Evolutionary conservation across 2,329 filamentous ascomycete species (phyloP).

Genomic region (Hypoxylon sp.): DNA sequence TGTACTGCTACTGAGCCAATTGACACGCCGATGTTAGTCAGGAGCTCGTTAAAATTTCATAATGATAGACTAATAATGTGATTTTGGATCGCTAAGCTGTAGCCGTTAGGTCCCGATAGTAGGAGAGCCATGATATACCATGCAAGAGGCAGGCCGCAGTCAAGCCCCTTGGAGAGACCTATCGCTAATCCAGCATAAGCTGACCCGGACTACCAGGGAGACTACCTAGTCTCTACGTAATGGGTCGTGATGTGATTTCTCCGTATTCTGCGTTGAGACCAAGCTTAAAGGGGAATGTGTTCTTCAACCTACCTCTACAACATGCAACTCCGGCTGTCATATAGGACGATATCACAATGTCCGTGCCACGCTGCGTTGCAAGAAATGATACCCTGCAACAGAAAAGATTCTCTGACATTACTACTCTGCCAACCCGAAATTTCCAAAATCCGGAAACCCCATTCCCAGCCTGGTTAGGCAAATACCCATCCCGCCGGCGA

Average conservation of each 20-base stretch:
- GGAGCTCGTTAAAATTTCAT: slow-evolving; percentile 7
- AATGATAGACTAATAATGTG: slow-evolving; percentile 18
- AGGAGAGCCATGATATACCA: slow-evolving; percentile 12
- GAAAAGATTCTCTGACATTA: slow-evolving; percentile 30
- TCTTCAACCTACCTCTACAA: slow-evolving; percentile 35
- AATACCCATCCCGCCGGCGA: slow-evolving; percentile 27
- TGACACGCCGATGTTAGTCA: slow-evolving; percentile 1
- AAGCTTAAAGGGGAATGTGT: slow-evolving; percentile 42
- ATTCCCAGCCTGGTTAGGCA: slow-evolving; percentile 27
- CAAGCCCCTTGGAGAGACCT: slow-evolving; percentile 15
- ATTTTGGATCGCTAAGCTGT: slow-evolving; percentile 6
- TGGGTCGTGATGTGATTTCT: slow-evolving; percentile 25
- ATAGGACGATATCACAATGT: slow-evolving; percentile 26
- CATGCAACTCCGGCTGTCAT: slow-evolving; percentile 33
- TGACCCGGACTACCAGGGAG: slow-evolving; percentile 11
- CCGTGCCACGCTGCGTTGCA: slow-evolving; percentile 31
- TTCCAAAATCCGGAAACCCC: slow-evolving; percentile 12
- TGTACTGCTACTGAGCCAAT: slow-evolving; percentile 23
- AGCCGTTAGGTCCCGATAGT: neutral
- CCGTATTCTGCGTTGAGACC: slow-evolving; percentile 25
- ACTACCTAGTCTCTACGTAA: slow-evolving; percentile 15
- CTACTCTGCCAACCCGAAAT: slow-evolving; percentile 28
- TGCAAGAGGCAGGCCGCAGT: slow-evolving; percentile 21
- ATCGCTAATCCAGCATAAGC: slow-evolving; percentile 19
- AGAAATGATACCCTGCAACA: slow-evolving; percentile 30